Evolutionary conservation across 1,139 yeast genomes (phyloP), one percentile per base, ranked within the genome.

Genomic region (Scheffersomyces lignicola): DNA sequence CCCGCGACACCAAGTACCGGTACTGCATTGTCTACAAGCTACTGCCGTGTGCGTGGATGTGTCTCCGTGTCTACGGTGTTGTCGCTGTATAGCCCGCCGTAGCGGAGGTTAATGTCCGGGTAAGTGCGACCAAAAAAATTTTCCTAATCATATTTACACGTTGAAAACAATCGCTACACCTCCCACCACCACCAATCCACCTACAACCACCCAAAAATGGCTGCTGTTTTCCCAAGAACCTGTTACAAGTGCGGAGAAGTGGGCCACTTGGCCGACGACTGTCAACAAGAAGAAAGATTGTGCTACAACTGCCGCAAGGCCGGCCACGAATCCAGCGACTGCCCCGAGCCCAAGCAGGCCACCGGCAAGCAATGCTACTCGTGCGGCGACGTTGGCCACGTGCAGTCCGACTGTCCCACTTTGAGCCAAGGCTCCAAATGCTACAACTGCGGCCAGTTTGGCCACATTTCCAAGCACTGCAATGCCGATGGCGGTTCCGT

Each of bases 241-340:
- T 84, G 94, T 73, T 84, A 79, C 76, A 87, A 86, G 66, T 89
- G 96, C 70, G 96, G 96, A 56, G 87, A 86, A 69, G 76, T 84
- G 49, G 96, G 96, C 51, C 96, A 88, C 72, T 76, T 86, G 56
- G 96, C 96, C 45, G 95, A 84, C 59, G 81, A 77, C 58, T 88
- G 96, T 66, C 78, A 80, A 49, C 87, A 85, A 63, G 75, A 81
- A 42, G 87, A 81, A 62, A 82, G 92, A 69, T 73, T 88, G 58
- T 88, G 96, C 69, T 88, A 87, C 83, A 88, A 88, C 80, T 88
- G 96, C 66, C 86, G 83, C 58, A 76, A 82, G 62, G 83, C 95
- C 42, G 95, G 95, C 45, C 96, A 88, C 65, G 89, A 87, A 64
- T 85, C 94, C 41, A 76, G 78, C 49, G 94, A 84, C 47, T 88